Evolutionary conservation across 768 basidiomycete species (phyloP).

Genomic region (Pilatotrama ljubarskyi): DNA sequence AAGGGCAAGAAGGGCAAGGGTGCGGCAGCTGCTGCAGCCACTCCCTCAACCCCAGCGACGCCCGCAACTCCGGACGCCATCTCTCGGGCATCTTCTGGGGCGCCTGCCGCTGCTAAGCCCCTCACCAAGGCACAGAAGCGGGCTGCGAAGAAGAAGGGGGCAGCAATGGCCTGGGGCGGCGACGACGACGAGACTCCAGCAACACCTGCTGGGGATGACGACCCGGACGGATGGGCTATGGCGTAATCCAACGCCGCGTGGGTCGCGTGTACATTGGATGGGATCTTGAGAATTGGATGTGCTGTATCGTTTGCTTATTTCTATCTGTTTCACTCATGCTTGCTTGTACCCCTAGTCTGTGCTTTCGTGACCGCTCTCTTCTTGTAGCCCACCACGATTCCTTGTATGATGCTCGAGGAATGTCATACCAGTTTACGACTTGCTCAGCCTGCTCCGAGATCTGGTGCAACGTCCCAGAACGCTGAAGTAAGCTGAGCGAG

Average conservation of each 20-base stretch:
- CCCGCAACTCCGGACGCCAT: conserved; percentile 13
- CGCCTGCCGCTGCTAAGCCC: conserved; percentile 1
- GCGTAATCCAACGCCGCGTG: not conserved
- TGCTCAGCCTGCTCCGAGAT: no score
- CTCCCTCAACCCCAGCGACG: not conserved
- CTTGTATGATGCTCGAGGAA: not conserved
- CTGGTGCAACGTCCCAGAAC: no score
- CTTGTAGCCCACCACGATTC: not conserved
- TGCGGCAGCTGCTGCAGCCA: conserved; percentile 8
- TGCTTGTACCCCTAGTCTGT: not conserved
- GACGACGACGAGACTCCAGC: conserved; percentile 6
- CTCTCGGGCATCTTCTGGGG: conserved; percentile 21
- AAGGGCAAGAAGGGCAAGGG: conserved; percentile 24
- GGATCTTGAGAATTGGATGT: not conserved
- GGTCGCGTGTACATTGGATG: conserved; percentile 7
- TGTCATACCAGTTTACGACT: not conserved
- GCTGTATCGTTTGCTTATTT: conserved; percentile 9
- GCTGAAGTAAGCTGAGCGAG: no score
- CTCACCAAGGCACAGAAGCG: conserved; percentile 15
- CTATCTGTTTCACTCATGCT: not conserved
- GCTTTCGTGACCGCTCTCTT: not conserved
- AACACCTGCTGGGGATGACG: conserved; percentile 1
- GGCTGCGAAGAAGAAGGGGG: conserved; percentile 19
- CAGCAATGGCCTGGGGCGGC: not conserved
- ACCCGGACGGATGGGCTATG: conserved; percentile 3